Conservation (phyloP, 371 early-diverging fungal species). For the Mucor racemosus region DNA sequence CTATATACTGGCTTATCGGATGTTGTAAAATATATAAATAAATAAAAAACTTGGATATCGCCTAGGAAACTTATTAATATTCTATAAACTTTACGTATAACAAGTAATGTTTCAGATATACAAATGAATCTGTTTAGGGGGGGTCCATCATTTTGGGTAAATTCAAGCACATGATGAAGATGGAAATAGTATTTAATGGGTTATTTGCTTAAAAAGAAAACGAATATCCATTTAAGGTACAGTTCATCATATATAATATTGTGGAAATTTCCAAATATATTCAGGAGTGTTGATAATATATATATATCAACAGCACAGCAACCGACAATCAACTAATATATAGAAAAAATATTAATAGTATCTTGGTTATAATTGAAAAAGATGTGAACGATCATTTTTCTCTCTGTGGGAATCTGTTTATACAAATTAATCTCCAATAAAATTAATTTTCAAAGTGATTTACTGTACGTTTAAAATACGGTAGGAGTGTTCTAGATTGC, state of each 20-base stretch:
- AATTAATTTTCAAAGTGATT: neutral
- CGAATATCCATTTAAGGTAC: no score
- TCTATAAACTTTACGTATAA: neutral
- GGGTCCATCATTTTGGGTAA: neutral
- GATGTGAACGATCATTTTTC: neutral
- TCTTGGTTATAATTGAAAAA: no score
- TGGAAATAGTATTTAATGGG: neutral
- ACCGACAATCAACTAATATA: neutral
- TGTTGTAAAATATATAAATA: neutral
- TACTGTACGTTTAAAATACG: neutral
- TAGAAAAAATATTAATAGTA: neutral
- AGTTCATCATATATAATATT: no score
- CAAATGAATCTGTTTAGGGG: neutral
- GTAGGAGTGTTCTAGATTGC: neutral
- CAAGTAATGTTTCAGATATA: neutral
- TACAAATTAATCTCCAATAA: neutral
- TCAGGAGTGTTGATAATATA: no score
- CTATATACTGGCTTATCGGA: neutral
- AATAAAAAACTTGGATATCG: neutral
- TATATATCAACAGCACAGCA: no score
- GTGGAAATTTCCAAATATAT: no score
- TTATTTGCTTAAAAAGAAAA: no score
- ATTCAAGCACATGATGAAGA: no score
- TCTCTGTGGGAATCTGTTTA: neutral
- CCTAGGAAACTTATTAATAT: neutral